A percentile compares a stretch with the other conserved stretches of the same genome.
phyloP scores from a whole-genome alignment of 2,329 filamentous ascomycete species.

The Phyllosticta paracitricarpa region DNA sequence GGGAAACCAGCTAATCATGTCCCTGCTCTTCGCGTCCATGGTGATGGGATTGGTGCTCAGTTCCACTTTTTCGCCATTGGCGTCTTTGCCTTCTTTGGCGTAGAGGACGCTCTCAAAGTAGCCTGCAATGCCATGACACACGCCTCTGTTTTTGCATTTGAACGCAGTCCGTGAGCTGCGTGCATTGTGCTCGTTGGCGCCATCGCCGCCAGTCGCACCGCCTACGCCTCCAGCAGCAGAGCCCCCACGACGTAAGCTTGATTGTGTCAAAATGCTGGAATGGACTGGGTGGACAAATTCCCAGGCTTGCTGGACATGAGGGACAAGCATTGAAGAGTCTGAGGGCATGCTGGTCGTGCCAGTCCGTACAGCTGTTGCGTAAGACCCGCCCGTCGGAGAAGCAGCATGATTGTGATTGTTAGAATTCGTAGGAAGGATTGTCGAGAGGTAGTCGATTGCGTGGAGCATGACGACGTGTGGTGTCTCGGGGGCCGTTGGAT shows the following conservation, averaged over 20 bases:
- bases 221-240: slow-evolving; percentile 59
- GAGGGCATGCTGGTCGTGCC: neutral
- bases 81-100: slow-evolving; percentile 33
- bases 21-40: slow-evolving; percentile 85
- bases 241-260: slow-evolving; percentile 49
- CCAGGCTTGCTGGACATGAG: slow-evolving; percentile 65
- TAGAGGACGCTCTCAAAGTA: slow-evolving; percentile 98
- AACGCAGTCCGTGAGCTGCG: slow-evolving; percentile 72
- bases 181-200: slow-evolving; percentile 84
- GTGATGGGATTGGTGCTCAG: slow-evolving; percentile 86
- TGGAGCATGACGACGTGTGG: slow-evolving; percentile 93
- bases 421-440: slow-evolving; percentile 28
- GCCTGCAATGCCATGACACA: slow-evolving; percentile 82
- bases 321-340: slow-evolving; percentile 14
- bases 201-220: slow-evolving; percentile 63
- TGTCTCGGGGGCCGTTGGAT: slow-evolving; percentile 70
- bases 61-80: slow-evolving; percentile 55
- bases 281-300: slow-evolving; percentile 70
- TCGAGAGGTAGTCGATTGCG: slow-evolving; percentile 76
- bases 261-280: slow-evolving; percentile 45
- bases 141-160: slow-evolving; percentile 65
- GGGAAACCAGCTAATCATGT: slow-evolving; percentile 99
- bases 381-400: neutral
- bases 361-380: neutral
- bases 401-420: neutral